Conservation (phyloP, 2,329 filamentous ascomycete species). For the Cadophora gregata region DNA sequence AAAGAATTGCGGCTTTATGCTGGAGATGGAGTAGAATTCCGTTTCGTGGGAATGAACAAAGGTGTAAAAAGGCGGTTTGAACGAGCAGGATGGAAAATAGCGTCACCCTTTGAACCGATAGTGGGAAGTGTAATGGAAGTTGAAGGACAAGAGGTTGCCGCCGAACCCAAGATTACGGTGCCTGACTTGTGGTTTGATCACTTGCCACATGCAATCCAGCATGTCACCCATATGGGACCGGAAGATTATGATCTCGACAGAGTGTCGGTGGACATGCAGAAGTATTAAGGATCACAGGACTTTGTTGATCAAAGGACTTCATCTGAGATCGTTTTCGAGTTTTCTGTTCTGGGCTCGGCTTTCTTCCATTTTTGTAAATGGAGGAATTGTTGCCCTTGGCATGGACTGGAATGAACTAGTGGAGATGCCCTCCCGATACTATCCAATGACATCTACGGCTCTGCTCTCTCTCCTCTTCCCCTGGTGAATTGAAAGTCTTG, state of each 20-base stretch:
- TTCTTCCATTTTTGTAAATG: neutral
- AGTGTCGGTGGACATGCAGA: slow-evolving; percentile 11
- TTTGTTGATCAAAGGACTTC: neutral
- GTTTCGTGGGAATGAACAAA: slow-evolving; percentile 33
- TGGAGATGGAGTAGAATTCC: slow-evolving; percentile 30
- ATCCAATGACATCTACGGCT: neutral
- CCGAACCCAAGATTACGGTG: neutral
- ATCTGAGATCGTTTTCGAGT: neutral
- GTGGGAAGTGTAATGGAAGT: slow-evolving; percentile 4
- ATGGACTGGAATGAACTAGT: neutral
- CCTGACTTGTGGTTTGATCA: slow-evolving; percentile 30
- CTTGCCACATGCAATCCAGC: slow-evolving; percentile 30
- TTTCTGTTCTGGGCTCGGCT: neutral
- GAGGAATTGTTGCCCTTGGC: too few species aligned
- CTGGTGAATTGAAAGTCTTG: neutral
- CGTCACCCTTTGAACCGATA: slow-evolving; percentile 15
- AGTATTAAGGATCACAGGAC: neutral
- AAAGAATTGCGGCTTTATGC: slow-evolving; percentile 26
- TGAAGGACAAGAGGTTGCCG: neutral
- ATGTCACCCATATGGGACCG: neutral
- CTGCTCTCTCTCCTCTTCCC: neutral
- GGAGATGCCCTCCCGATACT: neutral
- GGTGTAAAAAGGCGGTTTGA: slow-evolving; percentile 29
- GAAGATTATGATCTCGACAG: slow-evolving; percentile 17
- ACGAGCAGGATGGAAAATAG: slow-evolving; percentile 29